Conservation (phyloP, 2,329 filamentous ascomycete genomes). For the Lecanicillium sp. region DNA sequence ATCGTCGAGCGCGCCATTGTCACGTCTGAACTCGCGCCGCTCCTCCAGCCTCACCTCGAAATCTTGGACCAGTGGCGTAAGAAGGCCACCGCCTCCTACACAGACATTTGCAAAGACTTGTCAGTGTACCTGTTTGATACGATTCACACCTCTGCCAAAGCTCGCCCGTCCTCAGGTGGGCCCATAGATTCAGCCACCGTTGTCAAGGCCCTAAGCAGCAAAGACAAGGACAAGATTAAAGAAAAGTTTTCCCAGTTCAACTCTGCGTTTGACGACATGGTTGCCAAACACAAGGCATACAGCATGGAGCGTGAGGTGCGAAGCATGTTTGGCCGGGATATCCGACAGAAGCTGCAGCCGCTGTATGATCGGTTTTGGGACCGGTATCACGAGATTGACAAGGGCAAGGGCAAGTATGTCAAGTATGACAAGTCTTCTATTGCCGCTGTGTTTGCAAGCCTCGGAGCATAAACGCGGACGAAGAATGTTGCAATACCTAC, state of each 20-base stretch:
- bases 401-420: constrained; percentile 95
- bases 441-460: constrained; percentile 51
- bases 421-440: constrained; percentile 90
- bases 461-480: constrained; percentile 33
- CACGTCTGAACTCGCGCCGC: constrained; percentile 65
- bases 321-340: constrained; percentile 68
- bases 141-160: constrained; percentile 71
- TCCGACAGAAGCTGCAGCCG: constrained; percentile 87
- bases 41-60: constrained; percentile 59
- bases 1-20: constrained; percentile 79
- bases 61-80: constrained; percentile 81
- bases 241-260: constrained; percentile 94
- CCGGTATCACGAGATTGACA: constrained; percentile 93
- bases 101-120: constrained; percentile 81
- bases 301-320: constrained; percentile 89
- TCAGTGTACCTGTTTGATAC: constrained; percentile 81
- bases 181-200: constrained; percentile 76
- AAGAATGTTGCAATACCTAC: background rate
- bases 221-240: constrained; percentile 95
- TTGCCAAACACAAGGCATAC: constrained; percentile 71
- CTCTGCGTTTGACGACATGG: constrained; percentile 78
- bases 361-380: constrained; percentile 95
- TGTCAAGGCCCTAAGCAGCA: constrained; percentile 73
- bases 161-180: constrained; percentile 62
- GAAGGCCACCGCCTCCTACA: constrained; percentile 72